A percentile compares a stretch with the other conserved stretches of the same genome.
Conservation (phyloP, 495 filamentous ascomycete genomes). For the Aspergillus bridgeri region DNA sequence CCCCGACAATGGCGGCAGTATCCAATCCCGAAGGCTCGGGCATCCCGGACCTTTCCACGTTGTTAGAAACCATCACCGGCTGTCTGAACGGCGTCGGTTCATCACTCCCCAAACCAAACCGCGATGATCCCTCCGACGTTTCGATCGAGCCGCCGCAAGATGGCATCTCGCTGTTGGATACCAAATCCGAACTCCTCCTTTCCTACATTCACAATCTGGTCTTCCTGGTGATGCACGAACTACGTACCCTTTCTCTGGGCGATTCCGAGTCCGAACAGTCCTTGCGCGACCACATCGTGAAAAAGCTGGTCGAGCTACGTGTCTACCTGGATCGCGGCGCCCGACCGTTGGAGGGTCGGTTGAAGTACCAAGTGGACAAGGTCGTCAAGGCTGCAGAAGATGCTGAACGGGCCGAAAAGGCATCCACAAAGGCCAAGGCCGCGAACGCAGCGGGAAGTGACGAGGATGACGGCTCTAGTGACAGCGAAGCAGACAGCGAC, state of each 20-base stretch:
- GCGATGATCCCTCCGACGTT: conserved; percentile 33
- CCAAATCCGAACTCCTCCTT: conserved; percentile 91
- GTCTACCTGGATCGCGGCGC: conserved; percentile 90
- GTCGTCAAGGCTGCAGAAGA: conserved; percentile 84
- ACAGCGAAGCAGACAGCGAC: conserved; percentile 40
- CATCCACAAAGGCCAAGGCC: conserved; percentile 21
- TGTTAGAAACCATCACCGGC: conserved; percentile 60
- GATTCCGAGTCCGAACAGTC: conserved; percentile 22
- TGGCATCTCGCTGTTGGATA: conserved; percentile 89
- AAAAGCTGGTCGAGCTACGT: conserved; percentile 79
- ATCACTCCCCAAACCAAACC: conserved; percentile 53
- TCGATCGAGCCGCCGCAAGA: conserved; percentile 65
- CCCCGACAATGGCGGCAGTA: conserved; percentile 26
- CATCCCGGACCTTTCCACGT: conserved; percentile 39
- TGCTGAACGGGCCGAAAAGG: conserved; percentile 46
- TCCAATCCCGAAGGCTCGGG: conserved; percentile 20
- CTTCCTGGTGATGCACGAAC: conserved; percentile 79
- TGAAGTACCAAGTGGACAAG: conserved; percentile 88
- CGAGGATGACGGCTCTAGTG: conserved; percentile 28
- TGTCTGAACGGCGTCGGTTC: conserved; percentile 60
- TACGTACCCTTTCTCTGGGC: conserved; percentile 54
- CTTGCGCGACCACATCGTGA: conserved; percentile 60
- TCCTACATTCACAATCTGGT: conserved; percentile 94
- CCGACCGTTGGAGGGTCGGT: conserved; percentile 75
- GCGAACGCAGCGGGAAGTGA: conserved; percentile 28